Base-by-base conservation (phyloP, 768 basidiomycete genomes). In the Dendrothele bispora region DNA sequence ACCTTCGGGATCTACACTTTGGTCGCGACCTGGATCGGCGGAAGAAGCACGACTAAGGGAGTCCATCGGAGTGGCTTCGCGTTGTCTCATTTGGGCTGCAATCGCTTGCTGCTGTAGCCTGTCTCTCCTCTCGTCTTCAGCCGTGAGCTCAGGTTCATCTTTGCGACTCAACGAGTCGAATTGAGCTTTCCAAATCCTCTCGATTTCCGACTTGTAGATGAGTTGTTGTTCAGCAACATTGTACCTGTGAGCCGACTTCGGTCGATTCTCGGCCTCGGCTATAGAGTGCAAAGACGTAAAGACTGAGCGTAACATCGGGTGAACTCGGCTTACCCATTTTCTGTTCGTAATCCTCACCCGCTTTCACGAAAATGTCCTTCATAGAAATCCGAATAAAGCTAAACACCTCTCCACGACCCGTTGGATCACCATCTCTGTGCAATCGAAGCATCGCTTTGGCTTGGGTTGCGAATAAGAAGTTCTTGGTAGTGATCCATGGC, bases 401-500 rank as follows among this genome's bases (percentile, higher is more conserved):
- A 66, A 98, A 98, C 1, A 91, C 97, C 68, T 99, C 95, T 28
- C 95, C 95, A 28, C 97, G 80, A 5, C 94, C 95, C 1, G 82
- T 84, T 32, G 95, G 95, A 67, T 99, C 95, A 3, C 95, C 95
- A 56, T 97, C 95, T 5, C 97, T 97, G 60, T 98, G 95, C 21
- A 98, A 73, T 55, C 94, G 83, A 47, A 99, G 77, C 94, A 98
- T 95, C 3, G 95, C 93, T 64, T 98, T 97, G 41, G 88, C 89
- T 65, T 95, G 93, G 0, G 91, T 93, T 1, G 93, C 94, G 56
- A 91, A 89, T 41, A 95, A 64, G 64, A 98, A 98, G 61, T 97
- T 98, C 70, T 97, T 95, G 25, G 95, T 97, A 11, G 93, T 97
- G 57, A 95, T 95, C 97, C 97, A 99, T 14, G 97, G 95, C 0